A percentile compares a stretch with the other conserved stretches of the same genome.
Evolutionary conservation across 768 basidiomycete genomes (phyloP).

Genomic region (Terana coerulea): DNA sequence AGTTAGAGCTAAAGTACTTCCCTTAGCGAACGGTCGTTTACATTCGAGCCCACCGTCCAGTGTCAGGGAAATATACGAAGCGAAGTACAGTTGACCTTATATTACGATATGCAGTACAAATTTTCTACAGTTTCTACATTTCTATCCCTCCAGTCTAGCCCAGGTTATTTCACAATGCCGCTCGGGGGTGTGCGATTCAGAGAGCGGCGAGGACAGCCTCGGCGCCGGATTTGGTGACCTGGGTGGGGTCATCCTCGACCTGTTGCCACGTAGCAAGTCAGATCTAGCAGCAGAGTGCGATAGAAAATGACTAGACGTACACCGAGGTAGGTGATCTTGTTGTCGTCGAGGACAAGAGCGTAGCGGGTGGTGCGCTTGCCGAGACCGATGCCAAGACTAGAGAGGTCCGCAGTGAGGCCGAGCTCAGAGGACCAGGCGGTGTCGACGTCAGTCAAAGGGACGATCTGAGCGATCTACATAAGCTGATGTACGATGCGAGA

Average conservation of each 20-base stretch:
- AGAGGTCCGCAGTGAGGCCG: constrained; percentile 52
- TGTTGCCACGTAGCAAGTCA: too few species aligned
- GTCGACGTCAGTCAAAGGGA: constrained; percentile 32
- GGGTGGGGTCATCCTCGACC: constrained; percentile 30
- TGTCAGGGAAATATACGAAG: too few species aligned
- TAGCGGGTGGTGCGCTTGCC: constrained; percentile 45
- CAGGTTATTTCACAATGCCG: too few species aligned
- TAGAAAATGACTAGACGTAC: constrained; percentile 17
- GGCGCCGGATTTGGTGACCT: constrained; percentile 34
- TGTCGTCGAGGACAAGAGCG: constrained; percentile 63
- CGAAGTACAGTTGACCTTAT: too few species aligned
- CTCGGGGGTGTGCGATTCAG: too few species aligned
- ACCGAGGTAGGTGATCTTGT: constrained; percentile 64
- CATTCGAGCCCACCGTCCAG: too few species aligned
- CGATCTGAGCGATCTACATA: constrained; percentile 22
- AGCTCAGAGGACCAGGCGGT: constrained; percentile 32
- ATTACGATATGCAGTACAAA: too few species aligned
- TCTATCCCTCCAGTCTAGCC: too few species aligned
- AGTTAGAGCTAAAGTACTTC: too few species aligned
- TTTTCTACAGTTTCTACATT: too few species aligned
- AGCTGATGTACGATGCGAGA: neutral
- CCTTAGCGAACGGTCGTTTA: too few species aligned
- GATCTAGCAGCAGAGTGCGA: too few species aligned
- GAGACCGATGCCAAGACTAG: constrained; percentile 32
- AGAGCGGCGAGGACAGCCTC: constrained; percentile 39